Evolutionary conservation across 2,329 filamentous ascomycete species (phyloP).

Genomic region (Verticillium tricorpus): DNA sequence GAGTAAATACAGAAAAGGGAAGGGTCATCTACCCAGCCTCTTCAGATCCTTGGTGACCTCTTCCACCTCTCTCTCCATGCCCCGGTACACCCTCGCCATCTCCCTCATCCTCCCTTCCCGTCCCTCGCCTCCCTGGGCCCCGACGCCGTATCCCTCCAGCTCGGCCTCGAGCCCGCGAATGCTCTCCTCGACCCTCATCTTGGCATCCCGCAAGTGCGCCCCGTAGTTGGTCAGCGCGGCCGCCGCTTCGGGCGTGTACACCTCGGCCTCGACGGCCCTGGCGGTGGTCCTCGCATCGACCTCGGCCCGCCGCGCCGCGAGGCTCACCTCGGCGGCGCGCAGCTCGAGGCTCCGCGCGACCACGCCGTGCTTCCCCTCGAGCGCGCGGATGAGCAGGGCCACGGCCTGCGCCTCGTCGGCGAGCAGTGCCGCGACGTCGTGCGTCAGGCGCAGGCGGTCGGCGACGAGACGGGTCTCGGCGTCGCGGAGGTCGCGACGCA

Average conservation of each 20-base stretch:
- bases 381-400: conserved; percentile 38
- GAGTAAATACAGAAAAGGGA: not conserved
- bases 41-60: conserved; percentile 45
- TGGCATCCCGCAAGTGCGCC: conserved; percentile 44
- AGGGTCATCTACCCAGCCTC: conserved; percentile 19
- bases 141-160: conserved; percentile 46
- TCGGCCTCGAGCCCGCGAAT: conserved; percentile 35
- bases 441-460: conserved; percentile 33
- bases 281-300: conserved; percentile 30
- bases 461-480: conserved; percentile 27
- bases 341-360: conserved; percentile 47
- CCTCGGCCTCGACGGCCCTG: conserved; percentile 27
- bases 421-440: conserved; percentile 33
- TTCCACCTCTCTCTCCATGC: conserved; percentile 44
- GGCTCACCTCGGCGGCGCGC: conserved; percentile 38
- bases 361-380: conserved; percentile 52
- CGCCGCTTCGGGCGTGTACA: conserved; percentile 40
- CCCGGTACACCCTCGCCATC: conserved; percentile 45
- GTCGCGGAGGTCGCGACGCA: conserved; percentile 26
- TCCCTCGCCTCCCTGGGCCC: conserved; percentile 23
- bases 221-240: conserved; percentile 42
- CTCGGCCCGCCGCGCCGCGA: conserved; percentile 37
- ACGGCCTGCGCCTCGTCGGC: conserved; percentile 33
- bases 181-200: conserved; percentile 37
- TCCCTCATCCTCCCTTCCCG: conserved; percentile 49